Evolutionary conservation across 108 stramenopile species (phyloP).

Genomic region (Epipyxis sp.): DNA sequence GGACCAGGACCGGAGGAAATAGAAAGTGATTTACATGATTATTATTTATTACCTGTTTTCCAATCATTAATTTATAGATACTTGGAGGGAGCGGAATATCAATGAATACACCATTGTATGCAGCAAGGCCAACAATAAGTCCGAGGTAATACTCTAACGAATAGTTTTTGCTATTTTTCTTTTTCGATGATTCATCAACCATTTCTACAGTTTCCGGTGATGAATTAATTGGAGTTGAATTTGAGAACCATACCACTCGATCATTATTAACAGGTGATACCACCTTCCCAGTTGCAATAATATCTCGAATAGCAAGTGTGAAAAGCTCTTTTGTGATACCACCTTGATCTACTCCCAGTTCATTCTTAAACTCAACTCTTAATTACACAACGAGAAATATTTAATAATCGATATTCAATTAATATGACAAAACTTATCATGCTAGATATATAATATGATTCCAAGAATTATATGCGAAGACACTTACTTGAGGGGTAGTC

Average conservation of each 20-base stretch:
- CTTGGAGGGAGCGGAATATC: not conserved
- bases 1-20: no score
- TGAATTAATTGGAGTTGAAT: not conserved
- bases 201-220: no score
- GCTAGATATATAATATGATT: no score
- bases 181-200: no score
- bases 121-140: not conserved
- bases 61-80: not conserved
- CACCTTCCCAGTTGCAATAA: not conserved
- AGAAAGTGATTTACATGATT: no score
- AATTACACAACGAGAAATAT: no score
- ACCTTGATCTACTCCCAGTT: slow-evolving; percentile 8
- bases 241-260: not conserved
- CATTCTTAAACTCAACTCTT: slow-evolving; percentile 10
- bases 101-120: not conserved
- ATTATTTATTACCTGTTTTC: slow-evolving; percentile 2
- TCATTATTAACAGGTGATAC: not conserved
- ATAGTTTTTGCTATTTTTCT: not conserved
- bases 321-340: slow-evolving; percentile 16
- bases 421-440: no score
- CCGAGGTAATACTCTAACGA: not conserved
- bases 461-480: no score
- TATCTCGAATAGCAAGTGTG: not conserved
- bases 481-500: no score
- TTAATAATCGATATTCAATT: no score